phyloP scores from a whole-genome alignment of 2,329 filamentous ascomycete genomes.

The Leptoxyphium fumago region DNA sequence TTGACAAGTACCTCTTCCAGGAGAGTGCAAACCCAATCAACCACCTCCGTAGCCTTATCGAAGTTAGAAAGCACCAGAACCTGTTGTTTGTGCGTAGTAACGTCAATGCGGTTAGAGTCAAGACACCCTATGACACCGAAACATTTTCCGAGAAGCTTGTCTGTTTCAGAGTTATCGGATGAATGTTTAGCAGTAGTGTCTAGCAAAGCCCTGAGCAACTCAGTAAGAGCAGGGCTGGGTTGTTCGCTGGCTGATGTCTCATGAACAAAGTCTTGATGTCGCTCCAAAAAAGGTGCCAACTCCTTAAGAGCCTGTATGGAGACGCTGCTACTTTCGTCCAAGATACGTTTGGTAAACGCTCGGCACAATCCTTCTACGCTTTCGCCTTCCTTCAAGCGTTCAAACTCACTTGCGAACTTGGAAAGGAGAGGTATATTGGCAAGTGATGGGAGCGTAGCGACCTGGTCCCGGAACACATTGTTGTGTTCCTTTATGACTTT shows the following conservation, averaged over 20 bases:
- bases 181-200: slow-evolving; percentile 73
- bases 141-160: slow-evolving; percentile 61
- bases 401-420: slow-evolving; percentile 52
- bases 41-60: slow-evolving; percentile 57
- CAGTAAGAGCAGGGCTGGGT: slow-evolving; percentile 57
- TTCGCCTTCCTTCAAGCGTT: slow-evolving; percentile 47
- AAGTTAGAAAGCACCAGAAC: slow-evolving; percentile 85
- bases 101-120: slow-evolving; percentile 80
- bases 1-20: slow-evolving; percentile 80
- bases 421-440: slow-evolving; percentile 53
- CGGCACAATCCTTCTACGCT: slow-evolving; percentile 52
- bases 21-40: slow-evolving; percentile 73
- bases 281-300: slow-evolving; percentile 55
- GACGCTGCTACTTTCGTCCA: slow-evolving; percentile 74
- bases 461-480: slow-evolving; percentile 46
- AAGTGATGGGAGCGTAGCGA: slow-evolving; percentile 66
- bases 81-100: slow-evolving; percentile 60
- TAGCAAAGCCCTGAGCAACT: slow-evolving; percentile 61
- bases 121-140: slow-evolving; percentile 82
- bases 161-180: slow-evolving; percentile 49
- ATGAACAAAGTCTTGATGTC: slow-evolving; percentile 65
- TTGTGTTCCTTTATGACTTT: slow-evolving; percentile 51
- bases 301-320: slow-evolving; percentile 70
- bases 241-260: slow-evolving; percentile 70
- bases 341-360: slow-evolving; percentile 58